Percentiles rank a stretch among this genome's conserved stretches.
phyloP scores from a whole-genome alignment of 179 eudicot species.

The Patellifolia procumbens region DNA sequence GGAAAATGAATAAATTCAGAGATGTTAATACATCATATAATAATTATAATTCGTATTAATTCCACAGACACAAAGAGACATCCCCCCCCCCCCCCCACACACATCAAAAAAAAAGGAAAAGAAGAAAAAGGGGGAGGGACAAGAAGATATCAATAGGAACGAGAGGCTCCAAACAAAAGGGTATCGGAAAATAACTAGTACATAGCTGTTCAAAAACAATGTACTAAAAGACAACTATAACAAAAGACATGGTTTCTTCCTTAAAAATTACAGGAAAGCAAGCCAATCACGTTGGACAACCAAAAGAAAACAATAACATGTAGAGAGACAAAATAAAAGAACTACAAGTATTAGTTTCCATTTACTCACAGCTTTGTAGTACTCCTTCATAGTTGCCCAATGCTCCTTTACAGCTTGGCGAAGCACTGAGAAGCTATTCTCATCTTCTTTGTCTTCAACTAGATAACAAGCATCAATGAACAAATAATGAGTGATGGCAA shows the following conservation, averaged over 20 bases:
- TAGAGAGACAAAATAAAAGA: slow-evolving; percentile 12
- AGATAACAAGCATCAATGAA: slow-evolving; percentile 8
- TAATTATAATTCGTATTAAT: not conserved
- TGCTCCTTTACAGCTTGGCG: slow-evolving; percentile 58
- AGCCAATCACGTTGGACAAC: not conserved
- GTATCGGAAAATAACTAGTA: not conserved
- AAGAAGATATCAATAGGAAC: not conserved
- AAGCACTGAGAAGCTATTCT: slow-evolving; percentile 46
- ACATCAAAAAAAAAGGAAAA: not conserved
- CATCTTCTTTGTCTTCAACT: slow-evolving; percentile 42
- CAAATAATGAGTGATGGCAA: not conserved
- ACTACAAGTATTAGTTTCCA: not conserved
- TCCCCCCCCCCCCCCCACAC: too few relatives aligned
- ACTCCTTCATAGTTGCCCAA: slow-evolving; percentile 64
- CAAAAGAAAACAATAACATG: not conserved
- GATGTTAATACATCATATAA: not conserved
- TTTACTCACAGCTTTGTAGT: slow-evolving; percentile 66
- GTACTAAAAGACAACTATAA: not conserved
- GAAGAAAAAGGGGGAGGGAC: not conserved
- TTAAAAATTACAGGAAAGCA: not conserved
- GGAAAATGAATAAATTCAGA: slow-evolving; percentile 18
- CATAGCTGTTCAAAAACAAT: not conserved
- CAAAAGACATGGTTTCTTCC: not conserved
- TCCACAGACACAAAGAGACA: not conserved
- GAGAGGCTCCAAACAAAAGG: not conserved